Percentiles rank a stretch among this genome's conserved stretches.
phyloP scores from a whole-genome alignment of 768 basidiomycete genomes.

The Trametes coccinea region DNA sequence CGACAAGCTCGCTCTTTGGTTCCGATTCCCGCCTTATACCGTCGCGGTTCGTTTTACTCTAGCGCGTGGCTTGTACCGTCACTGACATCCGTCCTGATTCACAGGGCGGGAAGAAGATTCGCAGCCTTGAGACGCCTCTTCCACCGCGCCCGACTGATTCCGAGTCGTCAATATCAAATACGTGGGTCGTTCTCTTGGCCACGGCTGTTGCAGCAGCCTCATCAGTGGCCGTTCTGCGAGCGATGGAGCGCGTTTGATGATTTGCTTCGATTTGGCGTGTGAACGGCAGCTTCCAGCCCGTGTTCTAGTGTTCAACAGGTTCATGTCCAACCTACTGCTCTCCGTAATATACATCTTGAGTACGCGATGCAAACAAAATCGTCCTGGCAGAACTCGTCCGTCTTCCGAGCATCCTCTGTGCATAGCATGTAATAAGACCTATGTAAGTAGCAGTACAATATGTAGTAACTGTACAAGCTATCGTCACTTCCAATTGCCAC shows the following conservation, averaged over 20 bases:
- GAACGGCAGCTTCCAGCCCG: too few relatives aligned
- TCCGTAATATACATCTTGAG: too few relatives aligned
- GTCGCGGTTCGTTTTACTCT: not conserved
- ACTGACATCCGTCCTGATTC: not conserved
- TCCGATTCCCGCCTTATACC: slow-evolving; percentile 40
- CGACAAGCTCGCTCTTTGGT: slow-evolving; percentile 32
- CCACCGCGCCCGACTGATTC: not conserved
- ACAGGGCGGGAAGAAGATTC: not conserved
- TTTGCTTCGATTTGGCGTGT: not conserved
- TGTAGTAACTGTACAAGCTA: too few relatives aligned
- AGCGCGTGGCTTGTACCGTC: not conserved
- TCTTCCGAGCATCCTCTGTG: too few relatives aligned
- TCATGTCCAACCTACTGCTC: too few relatives aligned
- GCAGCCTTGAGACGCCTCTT: not conserved
- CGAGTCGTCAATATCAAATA: not conserved
- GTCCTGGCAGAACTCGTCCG: too few relatives aligned
- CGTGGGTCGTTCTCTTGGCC: not conserved
- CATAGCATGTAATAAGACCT: too few relatives aligned
- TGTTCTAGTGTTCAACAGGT: too few relatives aligned
- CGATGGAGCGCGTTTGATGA: not conserved
- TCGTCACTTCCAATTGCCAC: too few relatives aligned
- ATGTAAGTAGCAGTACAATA: too few relatives aligned
- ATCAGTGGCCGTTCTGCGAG: not conserved
- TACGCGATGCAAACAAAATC: too few relatives aligned
- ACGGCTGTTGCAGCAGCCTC: not conserved